phyloP scores from a whole-genome alignment of 768 basidiomycete species.

The Rhizopogon roseolus region DNA sequence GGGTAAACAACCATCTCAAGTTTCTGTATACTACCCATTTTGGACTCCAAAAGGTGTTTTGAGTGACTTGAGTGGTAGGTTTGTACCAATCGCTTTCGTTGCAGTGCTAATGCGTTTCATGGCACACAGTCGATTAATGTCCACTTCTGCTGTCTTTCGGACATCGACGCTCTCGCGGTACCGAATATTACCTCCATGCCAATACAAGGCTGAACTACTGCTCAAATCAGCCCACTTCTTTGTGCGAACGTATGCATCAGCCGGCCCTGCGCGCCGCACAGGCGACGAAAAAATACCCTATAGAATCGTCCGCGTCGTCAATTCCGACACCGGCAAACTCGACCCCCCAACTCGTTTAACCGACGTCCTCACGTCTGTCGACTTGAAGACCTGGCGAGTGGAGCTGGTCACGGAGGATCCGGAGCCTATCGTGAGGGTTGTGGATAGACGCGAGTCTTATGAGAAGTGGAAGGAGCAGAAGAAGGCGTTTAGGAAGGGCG shows the following conservation, averaged over 20 bases:
- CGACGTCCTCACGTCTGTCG: slow-evolving; percentile 40
- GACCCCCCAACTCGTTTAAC: slow-evolving; percentile 30
- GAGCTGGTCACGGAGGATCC: slow-evolving; percentile 51
- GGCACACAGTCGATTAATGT: neutral
- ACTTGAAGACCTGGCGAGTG: slow-evolving; percentile 39
- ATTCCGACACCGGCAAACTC: slow-evolving; percentile 40
- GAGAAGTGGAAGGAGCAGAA: slow-evolving; percentile 33
- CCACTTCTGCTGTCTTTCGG: neutral
- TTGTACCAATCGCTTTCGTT: too few relatives aligned
- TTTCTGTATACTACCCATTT: neutral
- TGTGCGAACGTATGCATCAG: neutral
- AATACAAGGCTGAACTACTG: neutral
- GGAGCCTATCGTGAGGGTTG: slow-evolving; percentile 55
- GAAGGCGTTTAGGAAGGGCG: slow-evolving; percentile 28
- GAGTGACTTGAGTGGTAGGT: neutral
- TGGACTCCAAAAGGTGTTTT: neutral
- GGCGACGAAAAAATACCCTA: slow-evolving; percentile 40
- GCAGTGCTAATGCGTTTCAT: neutral
- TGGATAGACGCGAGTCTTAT: slow-evolving; percentile 40
- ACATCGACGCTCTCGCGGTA: slow-evolving; percentile 3
- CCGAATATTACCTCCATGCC: slow-evolving; percentile 1
- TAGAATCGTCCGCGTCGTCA: slow-evolving; percentile 39
- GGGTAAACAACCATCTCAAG: slow-evolving; percentile 21
- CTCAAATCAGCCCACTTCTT: neutral
- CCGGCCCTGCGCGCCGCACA: slow-evolving; percentile 1